Base-by-base conservation (phyloP, 2,329 filamentous ascomycete genomes). In the Talaromyces sp. region DNA sequence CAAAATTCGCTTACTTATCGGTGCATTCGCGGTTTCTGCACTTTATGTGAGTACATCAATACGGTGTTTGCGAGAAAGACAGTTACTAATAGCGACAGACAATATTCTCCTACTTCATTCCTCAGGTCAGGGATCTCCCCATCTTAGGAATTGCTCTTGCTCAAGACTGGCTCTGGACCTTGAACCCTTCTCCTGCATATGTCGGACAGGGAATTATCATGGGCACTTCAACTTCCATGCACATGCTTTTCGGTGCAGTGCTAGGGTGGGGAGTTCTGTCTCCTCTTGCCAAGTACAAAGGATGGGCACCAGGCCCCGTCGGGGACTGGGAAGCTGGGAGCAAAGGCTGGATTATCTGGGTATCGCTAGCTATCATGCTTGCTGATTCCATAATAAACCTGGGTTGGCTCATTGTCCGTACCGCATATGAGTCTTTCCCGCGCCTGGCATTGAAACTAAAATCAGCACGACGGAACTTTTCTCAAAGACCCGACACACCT, bases 321-420 rank as follows among this genome's bases (percentile, higher is more conserved):
- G 83, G 85, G 59, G 90, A 96, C 72, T 99, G 94, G 94, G 90
- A 93, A 61, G 85, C 82, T 17, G 94, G 94, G 10, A 96, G 91
- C 72, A 97, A 97, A 76, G 94, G 93, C 43, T 99, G 94, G 94
- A 97, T 99, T 62, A 91, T 99, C 0, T 99, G 94, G 94, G 82
- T 96, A 2, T 96, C 91, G 35, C 79, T 99, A 31, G 91, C 94
- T 3, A 97, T 99, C 65, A 99, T 99, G 94, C 82, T 99, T 27
- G 90, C 91, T 24, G 94, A 99, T 74, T 91, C 93, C 0, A 82
- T 99, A 3, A 84, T 97, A 63, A 97, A 90, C 68, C 83, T 99
- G 10, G 86, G 89, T 1, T 92, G 92, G 80, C 83, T 97, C 46
- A 79, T 89, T 1, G 65, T 89, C 2, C 84, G 85, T 3, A 88